Evolutionary conservation across 2,329 filamentous ascomycete species (phyloP), one percentile per base, ranked within the genome.

Genomic region (Claviceps capensis): DNA sequence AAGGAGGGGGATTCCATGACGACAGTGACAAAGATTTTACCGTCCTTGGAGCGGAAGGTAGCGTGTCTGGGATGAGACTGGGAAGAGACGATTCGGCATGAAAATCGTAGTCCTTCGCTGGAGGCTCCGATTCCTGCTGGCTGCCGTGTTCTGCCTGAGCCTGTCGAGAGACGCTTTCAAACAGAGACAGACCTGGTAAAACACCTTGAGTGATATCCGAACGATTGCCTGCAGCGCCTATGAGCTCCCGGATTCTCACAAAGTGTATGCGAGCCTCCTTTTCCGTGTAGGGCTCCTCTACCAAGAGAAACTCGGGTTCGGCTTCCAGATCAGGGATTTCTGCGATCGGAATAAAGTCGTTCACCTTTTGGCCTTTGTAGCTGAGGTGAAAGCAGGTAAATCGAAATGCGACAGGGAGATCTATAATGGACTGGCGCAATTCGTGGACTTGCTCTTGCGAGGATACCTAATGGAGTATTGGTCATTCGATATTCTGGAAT

Each of bases 371-470:
- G 59, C 88, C 88, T 54, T 87, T 83, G 72, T 90, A 83, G 72
- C 97, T 90, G 62, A 98, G 82, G 71, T 98, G 93, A 74, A 98
- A 98, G 76, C 93, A 98, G 50, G 93, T 95, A 74, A 96, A 96
- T 69, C 95, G 89, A 72, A 96, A 93, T 49, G 91, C 94, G 54
- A 85, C 78, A 5, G 93, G 93, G 48, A 89, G 78, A 70, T 98
- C 93, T 71, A 96, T 89, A 66, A 98, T 86, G 56, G 90, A 91
- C 71, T 97, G 93, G 59, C 93, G 87, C 61, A 98, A 83, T 74
- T 98, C 93, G 70, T 97, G 93, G 55, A 97, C 85, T 68, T 96
- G 91, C 72, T 98, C 94, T 75, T 95, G 86, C 58, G 84, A 84
- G 43, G 88, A 91, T 52, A 95, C 86, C 86, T 93, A 37, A 37